Base-by-base conservation (phyloP, 306 rosid genomes). In the Prosopis cineraria region DNA sequence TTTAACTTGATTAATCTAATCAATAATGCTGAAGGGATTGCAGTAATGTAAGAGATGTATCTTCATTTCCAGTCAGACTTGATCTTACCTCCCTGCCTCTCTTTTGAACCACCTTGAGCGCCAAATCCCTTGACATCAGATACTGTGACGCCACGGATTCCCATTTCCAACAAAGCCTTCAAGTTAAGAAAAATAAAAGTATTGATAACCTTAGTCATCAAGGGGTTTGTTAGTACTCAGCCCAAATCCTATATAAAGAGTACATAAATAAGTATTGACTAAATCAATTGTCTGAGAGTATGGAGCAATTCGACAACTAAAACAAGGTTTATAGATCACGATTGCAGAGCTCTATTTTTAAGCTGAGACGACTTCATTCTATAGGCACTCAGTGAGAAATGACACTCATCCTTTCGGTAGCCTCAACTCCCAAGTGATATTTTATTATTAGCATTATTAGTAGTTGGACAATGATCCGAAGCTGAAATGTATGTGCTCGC, bases 101-200 rank as follows among this genome's bases (percentile, higher is more conserved):
- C 98, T 82, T 83, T 86, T 3, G 92, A 87, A 62, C 98, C 98
- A 25, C 98, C 98, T 79, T 95, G 98, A 82, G 98, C 82, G 80
- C 98, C 98, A 87, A 95, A 95, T 50, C 98, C 98, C 63, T 77
- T 89, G 22, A 77, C 97, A 80, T 95, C 98, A 79, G 95, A 95
- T 73, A 95, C 85, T 4, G 98, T 91, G 74, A 95, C 97, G 30
- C 98, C 98, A 0, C 91, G 97, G 62, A 95, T 92, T 76, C 98
- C 98, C 78, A 88, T 85, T 78, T 87, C 89, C 87, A 95, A 69
- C 90, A 92, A 84, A 71, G 88, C 98, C 98, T 95, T 88, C 13
- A 52, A 43, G 80, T 79, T 65, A 69, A 62, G 77, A 60, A 58
- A 67, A 70, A 47, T 0, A 52, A 48, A 58, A 29, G 80, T 34